Conservation (phyloP, 1,139 yeast species). For the Suhomyces wounanorum region DNA sequence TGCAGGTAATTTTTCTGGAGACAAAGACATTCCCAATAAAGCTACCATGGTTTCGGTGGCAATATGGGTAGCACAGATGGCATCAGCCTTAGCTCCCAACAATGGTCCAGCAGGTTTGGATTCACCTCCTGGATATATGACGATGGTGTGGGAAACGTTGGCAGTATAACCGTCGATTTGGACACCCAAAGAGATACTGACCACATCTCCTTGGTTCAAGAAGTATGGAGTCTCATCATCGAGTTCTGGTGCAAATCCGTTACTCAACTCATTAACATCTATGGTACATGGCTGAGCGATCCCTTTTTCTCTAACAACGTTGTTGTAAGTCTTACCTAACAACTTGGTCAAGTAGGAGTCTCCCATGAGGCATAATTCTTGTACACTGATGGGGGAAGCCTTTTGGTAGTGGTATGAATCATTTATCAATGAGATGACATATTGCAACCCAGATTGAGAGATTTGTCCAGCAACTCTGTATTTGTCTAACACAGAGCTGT, state of each 20-base stretch:
- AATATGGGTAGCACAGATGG: conserved; percentile 82
- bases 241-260: conserved; percentile 84
- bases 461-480: conserved; percentile 90
- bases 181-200: conserved; percentile 80
- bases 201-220: conserved; percentile 78
- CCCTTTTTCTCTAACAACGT: conserved; percentile 74
- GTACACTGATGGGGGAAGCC: conserved; percentile 50
- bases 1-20: conserved; percentile 72
- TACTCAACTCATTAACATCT: conserved; percentile 75
- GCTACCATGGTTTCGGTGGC: conserved; percentile 83
- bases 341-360: conserved; percentile 69
- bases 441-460: conserved; percentile 80
- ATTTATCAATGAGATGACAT: conserved; percentile 66
- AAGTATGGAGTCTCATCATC: conserved; percentile 58
- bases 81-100: conserved; percentile 84
- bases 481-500: conserved; percentile 66
- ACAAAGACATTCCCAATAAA: conserved; percentile 69
- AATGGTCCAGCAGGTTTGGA: conserved; percentile 71
- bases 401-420: conserved; percentile 64
- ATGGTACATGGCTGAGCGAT: conserved; percentile 89
- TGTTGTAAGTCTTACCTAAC: conserved; percentile 54
- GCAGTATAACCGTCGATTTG: conserved; percentile 96
- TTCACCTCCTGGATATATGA: conserved; percentile 69
- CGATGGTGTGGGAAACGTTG: conserved; percentile 80
- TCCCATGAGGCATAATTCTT: conserved; percentile 79